Percentiles rank a stretch among this genome's conserved stretches.
Conservation (phyloP, 257 asterid genomes). For the Capsicum rhomboideum region DNA sequence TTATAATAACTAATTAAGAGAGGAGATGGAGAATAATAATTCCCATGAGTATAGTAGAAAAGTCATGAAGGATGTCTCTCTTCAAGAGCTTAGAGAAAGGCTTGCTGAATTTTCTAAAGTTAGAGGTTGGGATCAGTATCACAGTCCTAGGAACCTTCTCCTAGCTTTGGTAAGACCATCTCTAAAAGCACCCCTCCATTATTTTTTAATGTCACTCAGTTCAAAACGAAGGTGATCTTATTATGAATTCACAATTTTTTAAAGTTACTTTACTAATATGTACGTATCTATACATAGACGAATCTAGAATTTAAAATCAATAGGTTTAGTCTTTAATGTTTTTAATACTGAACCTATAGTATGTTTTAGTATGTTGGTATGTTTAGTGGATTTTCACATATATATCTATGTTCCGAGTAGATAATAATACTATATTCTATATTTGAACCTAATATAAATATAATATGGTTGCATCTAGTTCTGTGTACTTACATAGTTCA, state of each 20-base stretch:
- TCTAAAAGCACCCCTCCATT: background rate
- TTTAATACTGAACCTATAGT: no score
- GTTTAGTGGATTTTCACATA: background rate
- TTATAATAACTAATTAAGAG: background rate
- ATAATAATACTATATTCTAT: no score
- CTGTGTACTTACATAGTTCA: background rate
- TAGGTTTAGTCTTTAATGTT: no score
- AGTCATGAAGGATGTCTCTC: constrained; percentile 43
- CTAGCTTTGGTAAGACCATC: constrained; percentile 43
- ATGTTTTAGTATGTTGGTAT: no score
- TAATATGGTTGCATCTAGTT: background rate
- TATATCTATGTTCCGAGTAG: no score
- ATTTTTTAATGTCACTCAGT: background rate
- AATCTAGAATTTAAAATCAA: background rate
- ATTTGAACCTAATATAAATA: no score
- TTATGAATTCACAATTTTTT: background rate
- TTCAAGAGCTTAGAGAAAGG: constrained; percentile 40
- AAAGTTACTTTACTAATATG: background rate
- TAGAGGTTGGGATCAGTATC: constrained; percentile 55
- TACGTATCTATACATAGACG: background rate
- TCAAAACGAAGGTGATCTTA: background rate
- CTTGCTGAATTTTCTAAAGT: constrained; percentile 45
- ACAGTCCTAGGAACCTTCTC: constrained; percentile 59
- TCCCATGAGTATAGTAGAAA: constrained; percentile 15
- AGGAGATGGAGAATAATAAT: constrained; percentile 27